A percentile compares a stretch with the other conserved stretches of the same genome.
Conservation (phyloP, 495 filamentous ascomycete genomes). For the Xylaria sp. region DNA sequence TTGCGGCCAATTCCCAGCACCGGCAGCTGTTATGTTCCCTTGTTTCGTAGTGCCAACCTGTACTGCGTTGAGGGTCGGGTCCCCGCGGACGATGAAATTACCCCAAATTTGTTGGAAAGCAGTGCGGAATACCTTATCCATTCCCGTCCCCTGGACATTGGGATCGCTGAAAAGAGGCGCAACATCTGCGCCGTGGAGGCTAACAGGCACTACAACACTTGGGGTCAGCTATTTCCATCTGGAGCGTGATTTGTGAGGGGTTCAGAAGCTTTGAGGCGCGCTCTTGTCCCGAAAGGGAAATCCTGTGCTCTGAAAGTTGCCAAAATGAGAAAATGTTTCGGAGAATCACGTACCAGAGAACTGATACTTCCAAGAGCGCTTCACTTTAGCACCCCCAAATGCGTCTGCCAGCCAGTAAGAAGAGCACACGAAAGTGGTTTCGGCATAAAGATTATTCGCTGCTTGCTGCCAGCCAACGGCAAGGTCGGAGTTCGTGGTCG, state of each 20-base stretch:
- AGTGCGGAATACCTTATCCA: constrained; percentile 38
- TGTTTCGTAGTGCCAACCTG: constrained; percentile 28
- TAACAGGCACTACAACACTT: constrained; percentile 49
- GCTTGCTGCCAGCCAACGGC: constrained; percentile 43
- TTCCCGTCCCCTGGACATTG: constrained; percentile 19
- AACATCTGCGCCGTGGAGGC: constrained; percentile 62
- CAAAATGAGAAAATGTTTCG: too few species aligned
- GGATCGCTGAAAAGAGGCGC: constrained; percentile 30
- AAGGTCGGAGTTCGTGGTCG: constrained; percentile 40
- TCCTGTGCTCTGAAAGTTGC: too few species aligned
- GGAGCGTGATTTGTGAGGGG: too few species aligned
- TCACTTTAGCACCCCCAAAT: constrained; percentile 42
- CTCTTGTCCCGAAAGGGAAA: too few species aligned
- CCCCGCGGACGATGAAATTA: constrained; percentile 60
- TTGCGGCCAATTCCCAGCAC: constrained; percentile 32
- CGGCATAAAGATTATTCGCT: constrained; percentile 60
- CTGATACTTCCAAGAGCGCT: constrained; percentile 62
- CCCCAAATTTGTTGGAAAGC: constrained; percentile 51
- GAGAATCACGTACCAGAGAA: constrained; percentile 57
- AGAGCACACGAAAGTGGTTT: constrained; percentile 66
- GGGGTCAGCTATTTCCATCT: too few species aligned
- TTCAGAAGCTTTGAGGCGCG: too few species aligned
- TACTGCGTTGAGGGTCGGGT: constrained; percentile 53
- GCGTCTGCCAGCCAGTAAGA: constrained; percentile 68
- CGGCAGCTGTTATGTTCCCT: constrained; percentile 33